Base-by-base conservation (phyloP, 495 filamentous ascomycete genomes). In the Lindgomyces ingoldianus region DNA sequence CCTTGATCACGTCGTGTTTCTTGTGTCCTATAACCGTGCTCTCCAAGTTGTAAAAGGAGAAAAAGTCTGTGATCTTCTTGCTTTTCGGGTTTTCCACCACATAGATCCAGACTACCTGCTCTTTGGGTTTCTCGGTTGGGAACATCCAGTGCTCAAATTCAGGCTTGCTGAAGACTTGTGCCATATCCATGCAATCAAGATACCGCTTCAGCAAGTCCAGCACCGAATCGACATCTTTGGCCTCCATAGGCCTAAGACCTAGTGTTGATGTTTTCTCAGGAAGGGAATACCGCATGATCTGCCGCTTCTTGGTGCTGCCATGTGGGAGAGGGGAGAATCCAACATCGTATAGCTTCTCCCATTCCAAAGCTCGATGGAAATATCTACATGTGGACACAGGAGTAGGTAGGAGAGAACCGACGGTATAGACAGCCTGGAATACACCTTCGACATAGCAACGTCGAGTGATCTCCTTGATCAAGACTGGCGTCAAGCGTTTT, bases 391-490 rank as follows among this genome's bases (percentile, higher is more conserved):
- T 96, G 76, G 87, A 89, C 42, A 98, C 83, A 1, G 94, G 95
- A 27, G 86, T 93, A 6, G 94, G 95, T 1, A 98, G 81, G 27
- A 98, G 85, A 21, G 93, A 84, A 39, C 94, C 94, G 25, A 85
- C 94, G 1, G 95, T 98, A 76, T 96, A 96, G 70, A 98, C 90
- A 36, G 93, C 95, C 74, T 97, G 93, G 80, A 85, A 98, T 63
- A 96, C 88, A 2, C 86, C 88, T 42, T 85, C 80, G 24, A 89
- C 71, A 74, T 98, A 93, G 78, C 90, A 93, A 50, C 90, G 84
- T 19, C 94, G 87, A 10, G 94, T 97, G 72, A 98, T 91, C 73
- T 98, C 94, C 73, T 97, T 95, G 78, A 98, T 98, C 42, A 98
- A 83, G 3, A 96, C 88, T 0, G 94, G 94, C 0, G 94, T 84